Evolutionary conservation across 2,329 filamentous ascomycete species (phyloP), one percentile per base, ranked within the genome.

Genomic region (Pseudocercospora crystallina): DNA sequence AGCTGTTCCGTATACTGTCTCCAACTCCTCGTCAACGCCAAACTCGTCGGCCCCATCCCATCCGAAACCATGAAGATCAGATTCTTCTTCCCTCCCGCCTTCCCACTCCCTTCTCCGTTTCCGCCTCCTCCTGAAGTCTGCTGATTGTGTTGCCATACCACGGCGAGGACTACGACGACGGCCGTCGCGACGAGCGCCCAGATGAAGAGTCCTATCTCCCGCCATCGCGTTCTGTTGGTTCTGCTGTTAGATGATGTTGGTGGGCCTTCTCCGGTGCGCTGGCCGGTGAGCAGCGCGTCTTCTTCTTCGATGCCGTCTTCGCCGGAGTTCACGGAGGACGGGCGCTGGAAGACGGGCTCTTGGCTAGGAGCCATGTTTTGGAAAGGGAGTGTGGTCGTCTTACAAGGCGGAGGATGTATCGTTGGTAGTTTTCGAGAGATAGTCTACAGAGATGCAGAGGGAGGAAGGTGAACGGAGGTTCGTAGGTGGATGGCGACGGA

Each of bases 11-110:
- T 79, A 61, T 86, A 81, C 71, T 99, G 94, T 60, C 88, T 84
- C 74, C 87, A 99, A 66, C 85, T 88, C 49, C 94, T 81, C 5
- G 94, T 96, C 68, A 99, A 72, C 20, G 87, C 87, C 47, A 99
- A 78, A 62, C 89, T 92, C 8, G 94, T 89, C 7, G 94, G 94
- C 0, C 94, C 94, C 94, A 99, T 99, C 65, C 94, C 94, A 70
- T 99, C 94, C 0, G 90, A 96, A 33, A 99, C 92, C 94, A 99
- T 99, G 77, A 99, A 97, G 63, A 99, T 86, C 46, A 99, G 78
- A 71, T 97, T 99, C 47, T 89, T 82, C 78, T 97, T 99, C 45
- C 84, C 82, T 32, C 61, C 59, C 9, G 67, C 64, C 33, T 54
- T 64, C 43, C 58, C 55, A 34, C 64, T 62, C 13, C 66, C 61